Evolutionary conservation across 495 filamentous ascomycete genomes (phyloP).

Genomic region (Penicillium argentinense): DNA sequence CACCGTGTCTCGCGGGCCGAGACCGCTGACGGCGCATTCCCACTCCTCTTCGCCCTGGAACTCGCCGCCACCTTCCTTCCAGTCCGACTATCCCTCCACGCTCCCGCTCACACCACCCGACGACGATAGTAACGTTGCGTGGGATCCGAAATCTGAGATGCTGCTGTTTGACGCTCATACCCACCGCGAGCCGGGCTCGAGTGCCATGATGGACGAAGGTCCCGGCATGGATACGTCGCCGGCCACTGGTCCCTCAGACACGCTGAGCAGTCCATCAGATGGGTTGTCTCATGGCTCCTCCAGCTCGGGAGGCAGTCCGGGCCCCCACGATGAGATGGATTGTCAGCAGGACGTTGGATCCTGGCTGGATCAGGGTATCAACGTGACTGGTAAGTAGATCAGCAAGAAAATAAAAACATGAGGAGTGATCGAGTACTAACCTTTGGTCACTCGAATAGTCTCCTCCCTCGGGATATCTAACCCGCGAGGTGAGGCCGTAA

Average conservation of each 20-base stretch:
- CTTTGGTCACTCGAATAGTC: constrained; percentile 19
- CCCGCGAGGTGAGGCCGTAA: constrained; percentile 45
- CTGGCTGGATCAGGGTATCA: constrained; percentile 47
- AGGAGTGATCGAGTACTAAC: constrained; percentile 14
- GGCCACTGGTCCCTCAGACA: constrained; percentile 27
- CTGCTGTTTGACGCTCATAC: constrained; percentile 33
- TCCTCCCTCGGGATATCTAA: constrained; percentile 38
- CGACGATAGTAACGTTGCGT: constrained; percentile 42
- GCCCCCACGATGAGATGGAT: constrained; percentile 40
- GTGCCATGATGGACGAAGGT: constrained; percentile 39
- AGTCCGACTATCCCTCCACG: constrained; percentile 36
- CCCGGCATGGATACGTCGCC: constrained; percentile 34
- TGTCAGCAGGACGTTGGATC: constrained; percentile 36
- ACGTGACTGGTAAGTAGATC: constrained; percentile 44
- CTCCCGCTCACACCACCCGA: constrained; percentile 46
- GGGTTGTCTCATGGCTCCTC: constrained; percentile 36
- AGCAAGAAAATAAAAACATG: too few species aligned
- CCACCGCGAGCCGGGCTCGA: constrained; percentile 28
- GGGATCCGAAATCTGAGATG: constrained; percentile 39
- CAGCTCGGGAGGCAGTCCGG: constrained; percentile 38
- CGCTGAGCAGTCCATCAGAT: constrained; percentile 36
- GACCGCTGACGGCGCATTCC: constrained; percentile 30
- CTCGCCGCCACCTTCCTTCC: constrained; percentile 20
- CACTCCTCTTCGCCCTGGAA: constrained; percentile 30
- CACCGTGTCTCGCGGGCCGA: constrained; percentile 35